Percentiles rank a stretch among this genome's conserved stretches.
Conservation (phyloP, 768 basidiomycete genomes). For the Boletus sp. region DNA sequence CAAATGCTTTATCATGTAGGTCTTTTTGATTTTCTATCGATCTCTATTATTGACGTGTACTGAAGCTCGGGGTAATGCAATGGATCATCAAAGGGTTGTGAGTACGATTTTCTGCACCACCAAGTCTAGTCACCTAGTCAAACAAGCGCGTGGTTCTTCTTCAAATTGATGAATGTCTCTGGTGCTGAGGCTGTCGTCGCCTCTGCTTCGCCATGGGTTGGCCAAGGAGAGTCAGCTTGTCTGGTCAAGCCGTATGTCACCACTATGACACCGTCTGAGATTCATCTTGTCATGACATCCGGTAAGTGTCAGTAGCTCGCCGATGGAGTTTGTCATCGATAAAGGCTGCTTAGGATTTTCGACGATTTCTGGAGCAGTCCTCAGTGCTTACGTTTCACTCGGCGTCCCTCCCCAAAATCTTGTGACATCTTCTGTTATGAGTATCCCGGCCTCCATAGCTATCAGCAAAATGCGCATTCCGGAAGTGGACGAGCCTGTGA, state of each 20-base stretch:
- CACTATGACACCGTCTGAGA: conserved; percentile 79
- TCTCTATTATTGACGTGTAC: neutral
- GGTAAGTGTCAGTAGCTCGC: conserved; percentile 37
- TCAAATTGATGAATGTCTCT: conserved; percentile 88
- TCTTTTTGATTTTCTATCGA: neutral
- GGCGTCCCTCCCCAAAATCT: conserved; percentile 80
- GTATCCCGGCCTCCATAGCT: conserved; percentile 90
- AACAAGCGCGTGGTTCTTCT: conserved; percentile 85
- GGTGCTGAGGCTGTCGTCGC: conserved; percentile 94
- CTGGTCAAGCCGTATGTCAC: conserved; percentile 83
- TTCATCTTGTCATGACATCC: conserved; percentile 88
- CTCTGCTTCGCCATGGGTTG: conserved; percentile 90
- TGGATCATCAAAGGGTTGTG: conserved; percentile 88
- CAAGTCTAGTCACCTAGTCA: neutral
- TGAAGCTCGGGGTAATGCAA: conserved; percentile 81
- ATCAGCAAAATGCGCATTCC: conserved; percentile 88
- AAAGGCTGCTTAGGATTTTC: conserved; percentile 56
- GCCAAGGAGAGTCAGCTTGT: conserved; percentile 87
- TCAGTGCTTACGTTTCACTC: conserved; percentile 76
- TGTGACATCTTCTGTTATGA: conserved; percentile 90
- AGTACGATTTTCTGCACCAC: conserved; percentile 23
- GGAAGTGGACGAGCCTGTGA: conserved; percentile 82
- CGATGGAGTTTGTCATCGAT: conserved; percentile 3
- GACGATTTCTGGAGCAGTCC: conserved; percentile 88
- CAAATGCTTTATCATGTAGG: conserved; percentile 81